Base-by-base conservation (phyloP, 2,329 filamentous ascomycete genomes). In the Neofusicoccum sp. region DNA sequence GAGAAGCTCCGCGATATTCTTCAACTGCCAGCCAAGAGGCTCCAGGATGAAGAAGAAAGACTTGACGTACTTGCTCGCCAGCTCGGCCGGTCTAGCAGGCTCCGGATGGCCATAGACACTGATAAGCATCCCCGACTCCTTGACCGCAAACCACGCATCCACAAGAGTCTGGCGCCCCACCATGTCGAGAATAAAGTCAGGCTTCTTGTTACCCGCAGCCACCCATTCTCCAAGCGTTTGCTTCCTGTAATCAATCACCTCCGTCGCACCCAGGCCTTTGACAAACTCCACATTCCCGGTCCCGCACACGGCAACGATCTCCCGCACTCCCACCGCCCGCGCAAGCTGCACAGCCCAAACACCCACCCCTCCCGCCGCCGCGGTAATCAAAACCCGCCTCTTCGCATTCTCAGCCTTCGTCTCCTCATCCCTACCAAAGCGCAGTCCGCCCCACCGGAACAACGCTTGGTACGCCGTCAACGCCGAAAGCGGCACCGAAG, bases 111-210 rank as follows among this genome's bases (percentile, higher is more conserved):
- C 14, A n/a, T 44, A n/a, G 56, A 79, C 78, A 65, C 76, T 77
- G 28, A 78, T 65, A 29, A 79, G 36, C 12, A 66, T 66, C 0
- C 78, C 76, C 2, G 66, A 68, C 28, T 75, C 71, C 62, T 74
- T 76, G 5, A 79, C 71, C 39, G 66, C 65, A 67, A 71, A 76
- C 79, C 78, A 80, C 0, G 75, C 73, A 67, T 79, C 77, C 16
- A 68, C 68, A 16, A 79, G 66, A 5, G 75, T 70, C 62, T 71
- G 70, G 8, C 76, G 70, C 6, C 80, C 80, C 33, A 78, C 70
- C 50, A 71, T 76, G 68, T 81, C 79, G 61, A 81, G 62, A 16
- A 80, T 76, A 5, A 80, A 44, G 67, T 81, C 78, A n/a, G 77
- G 73, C 64, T 74, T 71, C 2, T 50, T 63, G 6, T 50, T 47